A percentile compares a stretch with the other conserved stretches of the same genome.
These are phyloP conservation scores for Quercus wislizeni DNA, from an alignment of 306 rosid genomes.

Conservation along the genomic window DNA sequence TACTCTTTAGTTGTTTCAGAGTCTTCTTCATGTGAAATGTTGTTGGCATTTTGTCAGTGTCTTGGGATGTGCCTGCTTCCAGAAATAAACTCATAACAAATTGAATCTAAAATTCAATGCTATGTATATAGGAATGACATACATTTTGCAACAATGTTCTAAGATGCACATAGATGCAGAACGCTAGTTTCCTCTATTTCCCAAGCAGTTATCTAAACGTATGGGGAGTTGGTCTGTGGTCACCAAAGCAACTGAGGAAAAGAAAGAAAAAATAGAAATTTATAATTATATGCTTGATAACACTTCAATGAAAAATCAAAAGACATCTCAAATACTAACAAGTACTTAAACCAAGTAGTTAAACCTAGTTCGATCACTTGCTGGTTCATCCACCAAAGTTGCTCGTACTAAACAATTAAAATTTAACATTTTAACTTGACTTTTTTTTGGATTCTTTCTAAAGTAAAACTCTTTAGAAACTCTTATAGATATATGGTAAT, in stretches of 20 bases:
- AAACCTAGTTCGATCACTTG: neutral
- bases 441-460: too few relatives aligned
- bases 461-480: too few relatives aligned
- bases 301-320: neutral
- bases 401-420: too few relatives aligned
- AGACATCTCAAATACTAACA: neutral
- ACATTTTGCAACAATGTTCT: neutral
- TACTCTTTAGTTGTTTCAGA: slow-evolving; percentile 49
- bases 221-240: neutral
- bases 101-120: neutral
- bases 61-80: slow-evolving; percentile 30
- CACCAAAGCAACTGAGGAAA: neutral
- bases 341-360: neutral
- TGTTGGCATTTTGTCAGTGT: slow-evolving; percentile 11
- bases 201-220: neutral
- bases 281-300: neutral
- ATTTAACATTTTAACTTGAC: too few relatives aligned
- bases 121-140: neutral
- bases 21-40: slow-evolving; percentile 56
- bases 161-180: neutral
- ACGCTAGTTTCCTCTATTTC: neutral
- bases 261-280: neutral
- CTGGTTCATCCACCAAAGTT: neutral
- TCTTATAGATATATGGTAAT: too few relatives aligned
- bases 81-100: slow-evolving; percentile 15